Base-by-base conservation (phyloP, 1,139 yeast species). In the Magnusiomyces tetraspermus region DNA sequence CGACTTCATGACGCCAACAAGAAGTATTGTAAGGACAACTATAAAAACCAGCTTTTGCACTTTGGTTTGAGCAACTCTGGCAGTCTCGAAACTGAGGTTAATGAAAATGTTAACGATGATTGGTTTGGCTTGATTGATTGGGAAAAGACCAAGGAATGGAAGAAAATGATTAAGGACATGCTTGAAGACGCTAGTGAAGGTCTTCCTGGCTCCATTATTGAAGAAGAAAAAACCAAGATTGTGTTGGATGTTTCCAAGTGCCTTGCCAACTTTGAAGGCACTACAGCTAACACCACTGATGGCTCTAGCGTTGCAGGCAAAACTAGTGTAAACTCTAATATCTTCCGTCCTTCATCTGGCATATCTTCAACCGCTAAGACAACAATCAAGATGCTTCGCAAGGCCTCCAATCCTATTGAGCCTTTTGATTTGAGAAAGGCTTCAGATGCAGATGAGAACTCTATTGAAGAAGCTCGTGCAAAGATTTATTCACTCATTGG, bases 151-250 rank as follows among this genome's bases (percentile, higher is more conserved):
- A 66, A 71, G 38, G 67, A 69, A 10, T 87, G 95, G 87, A 80
- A 84, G 67, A 75, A 77, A 1, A 76, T 78, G 51, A 80, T 83
- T 11, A 69, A 74, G 43, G 79, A 80, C 48, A 73, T 86, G 53
- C 74, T 86, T 48, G 76, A 78, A 53, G 78, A 86, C n/a, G 82
- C 84, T 63, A 78, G 79, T 33, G 96, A 87, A 62, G 76, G 96
- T 60, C 70, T 87, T 41, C 94, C 96, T 0, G 94, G 94, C 0
- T 80, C 94, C 0, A 78, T 77, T 59, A 76, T 83, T 53, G 85
- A 83, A 59, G 74, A 78, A 45, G 86, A 85, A 57, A 95, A 88
- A 56, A 81, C 90, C 49, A 81, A 88, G 38, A 75, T 89, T 44
- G 76, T 83, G 54, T 82, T 89, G 64, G 85, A 86, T 44, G 59